phyloP scores from a whole-genome alignment of 768 basidiomycete species.

The Cubamyces lactineus region DNA sequence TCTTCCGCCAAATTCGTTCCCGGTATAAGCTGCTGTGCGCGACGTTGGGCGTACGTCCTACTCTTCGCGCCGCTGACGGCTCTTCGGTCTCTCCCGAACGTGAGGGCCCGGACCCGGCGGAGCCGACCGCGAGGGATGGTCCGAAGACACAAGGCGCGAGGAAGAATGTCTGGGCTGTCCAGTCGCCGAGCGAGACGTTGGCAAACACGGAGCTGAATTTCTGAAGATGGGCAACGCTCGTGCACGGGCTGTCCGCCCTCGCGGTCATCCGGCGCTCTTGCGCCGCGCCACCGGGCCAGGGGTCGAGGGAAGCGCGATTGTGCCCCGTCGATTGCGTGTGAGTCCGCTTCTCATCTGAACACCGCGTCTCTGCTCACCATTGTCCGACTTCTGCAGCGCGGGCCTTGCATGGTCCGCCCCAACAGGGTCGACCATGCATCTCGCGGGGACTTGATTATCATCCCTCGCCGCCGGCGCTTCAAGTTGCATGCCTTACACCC shows the following conservation, averaged over 20 bases:
- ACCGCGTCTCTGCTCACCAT: background rate
- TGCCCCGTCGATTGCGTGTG: background rate
- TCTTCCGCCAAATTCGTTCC: constrained; percentile 84
- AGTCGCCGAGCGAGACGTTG: constrained; percentile 7
- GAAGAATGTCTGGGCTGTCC: constrained; percentile 26
- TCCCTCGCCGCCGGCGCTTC: background rate
- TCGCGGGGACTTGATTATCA: no score
- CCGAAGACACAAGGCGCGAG: constrained; percentile 5
- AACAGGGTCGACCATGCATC: no score
- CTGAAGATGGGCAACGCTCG: constrained; percentile 1
- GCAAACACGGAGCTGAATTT: constrained; percentile 23
- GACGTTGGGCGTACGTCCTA: constrained; percentile 68
- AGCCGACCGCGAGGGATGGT: background rate
- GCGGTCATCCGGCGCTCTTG: background rate
- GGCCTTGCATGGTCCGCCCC: no score
- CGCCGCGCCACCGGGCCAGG: constrained; percentile 7
- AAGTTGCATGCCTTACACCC: background rate
- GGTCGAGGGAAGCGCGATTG: background rate
- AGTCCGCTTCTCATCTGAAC: background rate
- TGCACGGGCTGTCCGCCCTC: background rate
- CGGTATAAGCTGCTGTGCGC: constrained; percentile 88
- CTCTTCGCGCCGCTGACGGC: constrained; percentile 36
- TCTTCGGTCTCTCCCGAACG: constrained; percentile 16
- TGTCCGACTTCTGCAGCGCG: background rate
- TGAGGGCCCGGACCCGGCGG: constrained; percentile 1